Evolutionary conservation across 345 rosid genomes (phyloP).

Genomic region (Gossypium raimondii): DNA sequence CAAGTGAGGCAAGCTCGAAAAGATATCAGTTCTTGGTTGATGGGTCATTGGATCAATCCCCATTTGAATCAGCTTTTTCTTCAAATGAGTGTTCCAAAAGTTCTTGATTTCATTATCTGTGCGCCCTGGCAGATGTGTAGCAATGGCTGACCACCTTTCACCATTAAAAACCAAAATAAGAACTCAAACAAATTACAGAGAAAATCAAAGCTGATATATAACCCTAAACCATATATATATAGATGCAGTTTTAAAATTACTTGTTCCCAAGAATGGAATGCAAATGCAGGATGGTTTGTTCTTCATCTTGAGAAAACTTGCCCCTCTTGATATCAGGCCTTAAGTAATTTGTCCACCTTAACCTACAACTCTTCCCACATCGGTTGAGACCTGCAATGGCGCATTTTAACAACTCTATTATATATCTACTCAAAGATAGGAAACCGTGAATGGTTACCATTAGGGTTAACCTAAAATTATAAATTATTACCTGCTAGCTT

Average conservation of each 20-base stretch:
- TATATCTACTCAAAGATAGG: background rate
- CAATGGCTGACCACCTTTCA: constrained; percentile 55
- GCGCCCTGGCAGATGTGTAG: constrained; percentile 47
- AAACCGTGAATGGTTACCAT: background rate
- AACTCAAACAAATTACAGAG: background rate
- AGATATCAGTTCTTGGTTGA: constrained; percentile 61
- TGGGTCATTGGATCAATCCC: constrained; percentile 69
- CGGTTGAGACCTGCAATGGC: constrained; percentile 50
- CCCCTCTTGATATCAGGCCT: constrained; percentile 75
- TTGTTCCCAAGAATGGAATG: constrained; percentile 67
- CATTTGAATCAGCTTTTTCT: constrained; percentile 64
- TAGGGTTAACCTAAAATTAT: background rate
- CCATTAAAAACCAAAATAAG: background rate
- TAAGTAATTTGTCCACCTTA: constrained; percentile 66
- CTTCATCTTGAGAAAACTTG: constrained; percentile 60
- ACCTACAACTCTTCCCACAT: constrained; percentile 68
- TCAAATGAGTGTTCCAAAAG: constrained; percentile 57
- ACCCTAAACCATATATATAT: no score
- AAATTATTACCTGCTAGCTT: constrained; percentile 42
- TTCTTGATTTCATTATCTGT: constrained; percentile 59
- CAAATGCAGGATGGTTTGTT: constrained; percentile 57
- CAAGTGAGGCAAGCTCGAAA: constrained; percentile 49
- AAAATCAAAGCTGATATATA: background rate
- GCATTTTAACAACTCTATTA: background rate
- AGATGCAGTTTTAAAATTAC: constrained; percentile 15